Evolutionary conservation across 2,329 filamentous ascomycete genomes (phyloP).

Genomic region (Pseudogymnoascus sp.): DNA sequence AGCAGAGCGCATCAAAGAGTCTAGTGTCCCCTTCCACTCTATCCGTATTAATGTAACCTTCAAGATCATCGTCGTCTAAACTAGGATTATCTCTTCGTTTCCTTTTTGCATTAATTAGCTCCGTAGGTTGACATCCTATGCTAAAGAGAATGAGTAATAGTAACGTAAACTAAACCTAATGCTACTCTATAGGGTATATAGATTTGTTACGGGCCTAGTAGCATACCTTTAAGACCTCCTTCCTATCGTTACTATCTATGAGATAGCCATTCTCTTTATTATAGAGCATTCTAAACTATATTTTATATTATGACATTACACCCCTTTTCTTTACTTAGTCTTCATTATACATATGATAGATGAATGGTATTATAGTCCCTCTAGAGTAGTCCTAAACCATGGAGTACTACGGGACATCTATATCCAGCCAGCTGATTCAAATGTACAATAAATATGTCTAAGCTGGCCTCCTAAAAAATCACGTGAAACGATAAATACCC

Average conservation of each 20-base stretch:
- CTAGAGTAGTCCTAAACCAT: no score
- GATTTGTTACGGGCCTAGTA: not conserved
- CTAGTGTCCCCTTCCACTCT: not conserved
- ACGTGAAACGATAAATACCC: not conserved
- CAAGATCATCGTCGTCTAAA: constrained; percentile 1
- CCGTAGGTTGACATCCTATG: constrained; percentile 16
- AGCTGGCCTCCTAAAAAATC: not conserved
- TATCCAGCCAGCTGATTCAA: not conserved
- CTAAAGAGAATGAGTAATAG: constrained; percentile 15
- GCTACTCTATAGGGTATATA: constrained; percentile 18
- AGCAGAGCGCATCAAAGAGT: constrained; percentile 6
- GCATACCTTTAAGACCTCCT: no score
- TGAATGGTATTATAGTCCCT: no score
- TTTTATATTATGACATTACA: no score
- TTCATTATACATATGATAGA: no score
- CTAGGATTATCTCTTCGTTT: constrained; percentile 10
- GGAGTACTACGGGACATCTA: not conserved
- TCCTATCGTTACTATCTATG: no score
- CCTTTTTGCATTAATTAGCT: constrained; percentile 20
- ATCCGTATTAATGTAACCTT: not conserved
- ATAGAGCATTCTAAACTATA: no score
- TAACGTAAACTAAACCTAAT: constrained; percentile 14
- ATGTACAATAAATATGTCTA: not conserved
- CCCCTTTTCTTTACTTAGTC: no score
- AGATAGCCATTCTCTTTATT: no score